phyloP scores from a whole-genome alignment of 805 yeast species.

The Hanseniaspora clermontiae region DNA sequence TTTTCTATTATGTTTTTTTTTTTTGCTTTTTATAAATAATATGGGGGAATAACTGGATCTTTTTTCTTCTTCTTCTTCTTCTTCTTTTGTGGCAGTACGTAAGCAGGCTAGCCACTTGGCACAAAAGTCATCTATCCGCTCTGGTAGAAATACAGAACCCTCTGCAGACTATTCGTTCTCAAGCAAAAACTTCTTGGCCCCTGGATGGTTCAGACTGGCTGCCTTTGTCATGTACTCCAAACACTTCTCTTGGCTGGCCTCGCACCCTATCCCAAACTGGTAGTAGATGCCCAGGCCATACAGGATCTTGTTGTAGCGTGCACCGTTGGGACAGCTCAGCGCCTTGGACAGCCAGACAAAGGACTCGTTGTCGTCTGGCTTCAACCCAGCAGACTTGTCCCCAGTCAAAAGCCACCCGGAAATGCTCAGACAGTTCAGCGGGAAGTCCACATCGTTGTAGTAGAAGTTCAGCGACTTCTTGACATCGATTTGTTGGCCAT shows the following conservation, averaged over 20 bases:
- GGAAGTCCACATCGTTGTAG: conserved; percentile 27
- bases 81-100: no score
- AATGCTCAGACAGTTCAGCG: conserved; percentile 57
- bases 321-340: conserved; percentile 33
- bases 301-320: conserved; percentile 49
- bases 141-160: no score
- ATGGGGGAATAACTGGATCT: no score
- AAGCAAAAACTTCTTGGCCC: conserved; percentile 31
- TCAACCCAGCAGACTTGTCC: conserved; percentile 33
- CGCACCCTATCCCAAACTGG: conserved; percentile 53
- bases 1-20: no score
- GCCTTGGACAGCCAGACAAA: conserved; percentile 53
- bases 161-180: conserved; percentile 11
- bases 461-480: conserved; percentile 62
- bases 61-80: no score
- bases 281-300: conserved; percentile 57
- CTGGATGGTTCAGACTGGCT: conserved; percentile 47
- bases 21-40: no score
- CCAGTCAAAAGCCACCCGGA: conserved; percentile 75
- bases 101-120: no score
- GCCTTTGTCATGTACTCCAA: conserved; percentile 43
- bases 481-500: conserved; percentile 36
- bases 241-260: conserved; percentile 34
- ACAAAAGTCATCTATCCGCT: no score
- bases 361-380: conserved; percentile 50